Evolutionary conservation across 1,139 yeast species (phyloP).

Genomic region (Debaryomycetaceae sp.): DNA sequence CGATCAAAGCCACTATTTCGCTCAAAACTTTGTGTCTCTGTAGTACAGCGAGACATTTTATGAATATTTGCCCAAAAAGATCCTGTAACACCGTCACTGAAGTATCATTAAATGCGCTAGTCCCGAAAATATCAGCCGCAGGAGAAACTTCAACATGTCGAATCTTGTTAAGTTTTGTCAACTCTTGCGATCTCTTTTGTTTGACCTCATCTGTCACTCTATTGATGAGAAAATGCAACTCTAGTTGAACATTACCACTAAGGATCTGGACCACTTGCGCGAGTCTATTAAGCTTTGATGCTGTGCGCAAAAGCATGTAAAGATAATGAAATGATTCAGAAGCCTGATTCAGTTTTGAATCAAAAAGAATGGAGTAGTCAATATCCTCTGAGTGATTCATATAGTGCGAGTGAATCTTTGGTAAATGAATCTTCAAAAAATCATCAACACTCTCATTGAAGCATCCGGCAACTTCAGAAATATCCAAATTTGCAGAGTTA

Average conservation of each 20-base stretch:
- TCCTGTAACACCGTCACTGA: slow-evolving; percentile 63
- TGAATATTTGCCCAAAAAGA: slow-evolving; percentile 64
- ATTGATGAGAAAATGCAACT: slow-evolving; percentile 49
- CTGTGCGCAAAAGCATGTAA: slow-evolving; percentile 52
- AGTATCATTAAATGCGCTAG: slow-evolving; percentile 39
- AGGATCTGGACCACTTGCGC: slow-evolving; percentile 59
- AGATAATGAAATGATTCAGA: slow-evolving; percentile 56
- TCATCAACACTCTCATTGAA: slow-evolving; percentile 43
- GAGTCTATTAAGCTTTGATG: slow-evolving; percentile 60
- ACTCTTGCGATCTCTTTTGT: slow-evolving; percentile 33
- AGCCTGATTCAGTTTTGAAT: slow-evolving; percentile 24
- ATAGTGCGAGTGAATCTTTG: slow-evolving; percentile 28
- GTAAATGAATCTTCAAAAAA: slow-evolving; percentile 30
- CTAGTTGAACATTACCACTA: slow-evolving; percentile 40
- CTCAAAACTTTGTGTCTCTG: slow-evolving; percentile 68
- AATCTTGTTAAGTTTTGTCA: slow-evolving; percentile 31
- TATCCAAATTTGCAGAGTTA: slow-evolving; percentile 57
- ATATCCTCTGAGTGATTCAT: slow-evolving; percentile 18
- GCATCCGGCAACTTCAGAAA: slow-evolving; percentile 47
- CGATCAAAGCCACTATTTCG: slow-evolving; percentile 43
- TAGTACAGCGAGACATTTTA: slow-evolving; percentile 58
- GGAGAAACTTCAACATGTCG: slow-evolving; percentile 24
- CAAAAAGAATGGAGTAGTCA: slow-evolving; percentile 29
- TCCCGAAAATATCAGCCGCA: slow-evolving; percentile 21
- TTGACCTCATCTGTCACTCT: slow-evolving; percentile 65